These are phyloP conservation scores for Aspergillus calidoustus DNA, from an alignment of 2,329 filamentous ascomycete genomes.

Conservation along the genomic window DNA sequence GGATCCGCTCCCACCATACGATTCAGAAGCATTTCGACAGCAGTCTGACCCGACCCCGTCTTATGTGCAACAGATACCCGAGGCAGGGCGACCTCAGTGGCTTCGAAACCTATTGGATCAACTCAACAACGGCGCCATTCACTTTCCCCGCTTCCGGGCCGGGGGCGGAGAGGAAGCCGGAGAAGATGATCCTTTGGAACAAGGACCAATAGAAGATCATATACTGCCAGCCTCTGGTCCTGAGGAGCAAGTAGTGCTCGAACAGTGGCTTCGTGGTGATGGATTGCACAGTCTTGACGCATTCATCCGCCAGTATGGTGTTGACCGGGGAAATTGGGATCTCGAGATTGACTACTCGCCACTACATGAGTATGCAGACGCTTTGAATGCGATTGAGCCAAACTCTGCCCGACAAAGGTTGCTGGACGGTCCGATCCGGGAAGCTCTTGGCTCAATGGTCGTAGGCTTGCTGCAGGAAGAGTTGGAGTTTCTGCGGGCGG, in stretches of 20 bases:
- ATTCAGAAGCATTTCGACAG: slow-evolving; percentile 45
- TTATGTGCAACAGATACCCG: slow-evolving; percentile 38
- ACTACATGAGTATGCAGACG: slow-evolving; percentile 42
- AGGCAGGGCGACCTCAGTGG: slow-evolving; percentile 40
- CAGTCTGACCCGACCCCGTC: slow-evolving; percentile 41
- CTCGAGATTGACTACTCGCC: slow-evolving; percentile 41
- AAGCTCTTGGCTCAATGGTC: slow-evolving; percentile 41
- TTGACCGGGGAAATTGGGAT: slow-evolving; percentile 49
- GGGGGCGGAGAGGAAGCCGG: slow-evolving; percentile 26
- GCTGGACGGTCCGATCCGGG: slow-evolving; percentile 37
- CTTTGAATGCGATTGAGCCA: slow-evolving; percentile 33
- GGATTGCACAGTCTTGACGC: slow-evolving; percentile 40
- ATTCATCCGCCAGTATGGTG: slow-evolving; percentile 44
- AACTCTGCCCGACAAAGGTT: slow-evolving; percentile 32
- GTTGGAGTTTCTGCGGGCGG: slow-evolving; percentile 36
- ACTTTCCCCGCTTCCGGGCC: slow-evolving; percentile 29
- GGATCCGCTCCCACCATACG: slow-evolving; percentile 77
- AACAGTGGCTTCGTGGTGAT: slow-evolving; percentile 39
- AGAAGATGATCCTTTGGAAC: slow-evolving; percentile 16
- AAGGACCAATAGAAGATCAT: slow-evolving; percentile 20
- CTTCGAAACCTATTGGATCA: slow-evolving; percentile 42
- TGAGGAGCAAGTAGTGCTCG: slow-evolving; percentile 34
- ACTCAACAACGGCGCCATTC: slow-evolving; percentile 37
- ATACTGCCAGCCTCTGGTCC: slow-evolving; percentile 28
- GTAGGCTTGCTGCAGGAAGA: slow-evolving; percentile 44